These are phyloP conservation scores for Tuber indicum DNA, from an alignment of 495 filamentous ascomycete genomes.

Conservation along the genomic window DNA sequence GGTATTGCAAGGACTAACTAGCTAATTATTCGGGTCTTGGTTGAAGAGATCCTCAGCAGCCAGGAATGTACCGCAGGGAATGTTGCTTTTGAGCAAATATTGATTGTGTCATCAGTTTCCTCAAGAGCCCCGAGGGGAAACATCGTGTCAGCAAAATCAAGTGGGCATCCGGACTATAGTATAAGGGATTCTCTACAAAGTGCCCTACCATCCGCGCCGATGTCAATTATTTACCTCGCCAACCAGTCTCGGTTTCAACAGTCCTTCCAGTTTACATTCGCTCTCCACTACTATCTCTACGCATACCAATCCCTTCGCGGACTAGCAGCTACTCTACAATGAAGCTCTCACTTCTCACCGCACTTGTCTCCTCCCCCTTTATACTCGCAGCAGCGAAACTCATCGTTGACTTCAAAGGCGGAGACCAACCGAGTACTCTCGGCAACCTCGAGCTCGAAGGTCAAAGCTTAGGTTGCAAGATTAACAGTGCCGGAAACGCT, in stretches of 20 bases:
- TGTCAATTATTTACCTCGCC: neutral
- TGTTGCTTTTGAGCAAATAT: neutral
- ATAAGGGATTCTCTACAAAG: neutral
- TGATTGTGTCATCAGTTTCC: neutral
- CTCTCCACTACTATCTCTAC: neutral
- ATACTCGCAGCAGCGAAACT: slow-evolving; percentile 19
- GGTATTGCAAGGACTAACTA: neutral
- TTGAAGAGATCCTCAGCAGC: neutral
- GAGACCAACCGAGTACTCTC: slow-evolving; percentile 21
- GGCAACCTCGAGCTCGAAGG: slow-evolving; percentile 35
- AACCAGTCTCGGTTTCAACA: neutral
- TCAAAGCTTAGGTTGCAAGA: slow-evolving; percentile 30
- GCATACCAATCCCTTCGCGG: neutral
- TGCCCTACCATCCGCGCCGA: neutral
- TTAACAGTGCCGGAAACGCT: slow-evolving; percentile 26
- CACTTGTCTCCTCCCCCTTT: slow-evolving; percentile 12
- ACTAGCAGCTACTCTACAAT: slow-evolving; percentile 5
- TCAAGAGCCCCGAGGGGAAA: neutral
- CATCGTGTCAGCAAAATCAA: neutral
- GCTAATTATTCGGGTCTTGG: neutral
- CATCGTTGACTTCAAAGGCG: slow-evolving; percentile 35
- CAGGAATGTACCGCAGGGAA: neutral
- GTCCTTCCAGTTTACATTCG: neutral
- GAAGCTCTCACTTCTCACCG: slow-evolving; percentile 19
- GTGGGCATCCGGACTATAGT: neutral